Conservation (phyloP, 176 grass and related monocot genomes). For the Luzula sylvatica region DNA sequence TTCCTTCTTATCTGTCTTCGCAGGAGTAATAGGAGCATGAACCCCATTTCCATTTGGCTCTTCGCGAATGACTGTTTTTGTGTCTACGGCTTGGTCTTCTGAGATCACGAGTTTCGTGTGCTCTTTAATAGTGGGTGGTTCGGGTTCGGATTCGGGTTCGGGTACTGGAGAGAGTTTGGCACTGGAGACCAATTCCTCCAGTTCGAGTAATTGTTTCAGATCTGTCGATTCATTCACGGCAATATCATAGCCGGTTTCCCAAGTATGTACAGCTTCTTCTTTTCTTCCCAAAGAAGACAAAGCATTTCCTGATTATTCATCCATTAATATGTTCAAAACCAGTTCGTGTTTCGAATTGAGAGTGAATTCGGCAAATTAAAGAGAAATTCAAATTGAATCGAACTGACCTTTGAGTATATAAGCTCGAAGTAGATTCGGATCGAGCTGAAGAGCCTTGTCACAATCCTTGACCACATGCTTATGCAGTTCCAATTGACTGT, state of each 20-base stretch:
- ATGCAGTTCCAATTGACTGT: slow-evolving; percentile 89
- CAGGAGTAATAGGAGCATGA: background rate
- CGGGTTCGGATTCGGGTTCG: slow-evolving; percentile 32
- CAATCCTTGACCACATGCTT: slow-evolving; percentile 98
- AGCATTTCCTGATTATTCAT: slow-evolving; percentile 59
- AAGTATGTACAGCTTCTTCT: slow-evolving; percentile 64
- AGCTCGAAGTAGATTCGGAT: slow-evolving; percentile 57
- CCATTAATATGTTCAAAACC: background rate
- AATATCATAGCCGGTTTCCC: slow-evolving; percentile 81
- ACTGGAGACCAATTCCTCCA: slow-evolving; percentile 69
- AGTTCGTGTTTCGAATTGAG: background rate
- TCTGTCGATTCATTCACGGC: slow-evolving; percentile 63
- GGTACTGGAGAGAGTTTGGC: slow-evolving; percentile 40
- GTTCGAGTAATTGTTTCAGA: slow-evolving; percentile 77
- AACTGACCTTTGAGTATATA: slow-evolving; percentile 85
- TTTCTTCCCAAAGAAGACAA: slow-evolving; percentile 64
- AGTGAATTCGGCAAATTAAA: no score
- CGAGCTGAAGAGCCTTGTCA: slow-evolving; percentile 62
- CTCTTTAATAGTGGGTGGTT: slow-evolving; percentile 20
- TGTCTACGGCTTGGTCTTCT: slow-evolving; percentile 46
- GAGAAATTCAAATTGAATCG: background rate
- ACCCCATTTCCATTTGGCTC: slow-evolving; percentile 25
- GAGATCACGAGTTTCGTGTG: slow-evolving; percentile 95
- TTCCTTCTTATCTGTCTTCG: slow-evolving; percentile 6
- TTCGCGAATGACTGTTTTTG: slow-evolving; percentile 72